Evolutionary conservation across 371 early-diverging fungal species (phyloP).

Genomic region (Mycotypha africana): DNA sequence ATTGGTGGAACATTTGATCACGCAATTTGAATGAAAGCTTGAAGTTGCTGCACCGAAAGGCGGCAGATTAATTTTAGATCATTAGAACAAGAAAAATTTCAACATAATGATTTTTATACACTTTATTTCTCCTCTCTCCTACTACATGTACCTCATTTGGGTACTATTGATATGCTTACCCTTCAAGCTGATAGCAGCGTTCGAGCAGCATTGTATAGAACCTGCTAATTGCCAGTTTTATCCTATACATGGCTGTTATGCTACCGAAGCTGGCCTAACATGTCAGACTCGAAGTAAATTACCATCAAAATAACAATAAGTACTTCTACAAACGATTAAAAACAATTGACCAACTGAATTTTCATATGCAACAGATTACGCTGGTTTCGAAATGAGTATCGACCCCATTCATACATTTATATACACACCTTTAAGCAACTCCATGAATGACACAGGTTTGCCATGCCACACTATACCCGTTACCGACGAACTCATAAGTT

Average conservation of each 20-base stretch:
- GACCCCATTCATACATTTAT: slow-evolving; percentile 28
- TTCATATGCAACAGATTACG: slow-evolving; percentile 10
- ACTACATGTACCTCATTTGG: slow-evolving; percentile 13
- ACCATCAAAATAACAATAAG: neutral
- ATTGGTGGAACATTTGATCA: no score
- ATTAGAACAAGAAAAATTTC: neutral
- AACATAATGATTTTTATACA: neutral
- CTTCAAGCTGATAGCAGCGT: neutral
- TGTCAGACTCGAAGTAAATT: slow-evolving; percentile 33
- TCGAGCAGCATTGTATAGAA: slow-evolving; percentile 31
- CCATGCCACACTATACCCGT: slow-evolving; percentile 39
- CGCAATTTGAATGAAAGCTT: no score
- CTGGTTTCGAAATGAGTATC: slow-evolving; percentile 36
- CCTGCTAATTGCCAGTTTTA: slow-evolving; percentile 40
- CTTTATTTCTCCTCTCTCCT: neutral
- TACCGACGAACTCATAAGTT: slow-evolving; percentile 32
- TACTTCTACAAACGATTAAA: neutral
- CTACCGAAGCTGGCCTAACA: slow-evolving; percentile 32
- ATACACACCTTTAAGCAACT: slow-evolving; percentile 18
- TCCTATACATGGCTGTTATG: slow-evolving; percentile 40
- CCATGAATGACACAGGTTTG: slow-evolving; percentile 34
- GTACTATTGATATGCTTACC: slow-evolving; percentile 8
- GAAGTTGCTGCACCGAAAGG: neutral
- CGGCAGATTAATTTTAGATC: neutral
- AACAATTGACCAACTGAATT: no score